These are phyloP conservation scores for Dothistroma pini DNA, from an alignment of 2,329 filamentous ascomycete species.

Conservation along the genomic window DNA sequence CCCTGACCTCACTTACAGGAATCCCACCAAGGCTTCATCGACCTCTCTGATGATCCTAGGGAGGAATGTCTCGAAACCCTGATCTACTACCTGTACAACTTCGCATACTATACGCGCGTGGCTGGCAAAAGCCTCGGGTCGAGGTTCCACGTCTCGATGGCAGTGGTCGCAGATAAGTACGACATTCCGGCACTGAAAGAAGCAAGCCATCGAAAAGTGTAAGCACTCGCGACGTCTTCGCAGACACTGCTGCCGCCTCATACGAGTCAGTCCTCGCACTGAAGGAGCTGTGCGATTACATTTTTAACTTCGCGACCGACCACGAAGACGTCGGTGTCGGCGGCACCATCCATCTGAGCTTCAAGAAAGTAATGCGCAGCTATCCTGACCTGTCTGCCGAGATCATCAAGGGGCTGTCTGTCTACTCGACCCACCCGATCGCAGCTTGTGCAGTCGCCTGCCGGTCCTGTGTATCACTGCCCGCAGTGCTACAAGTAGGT, in stretches of 20 bases:
- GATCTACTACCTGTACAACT: background rate
- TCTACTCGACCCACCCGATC: too few species aligned
- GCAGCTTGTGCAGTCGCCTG: too few species aligned
- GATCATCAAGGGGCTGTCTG: too few species aligned
- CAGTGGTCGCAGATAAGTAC: background rate
- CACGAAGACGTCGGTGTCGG: too few species aligned
- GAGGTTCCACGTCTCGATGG: background rate
- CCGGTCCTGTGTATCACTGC: too few species aligned
- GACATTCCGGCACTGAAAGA: background rate
- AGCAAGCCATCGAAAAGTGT: background rate
- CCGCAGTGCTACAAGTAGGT: too few species aligned
- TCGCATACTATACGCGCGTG: background rate
- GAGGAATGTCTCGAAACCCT: background rate
- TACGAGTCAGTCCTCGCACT: too few species aligned
- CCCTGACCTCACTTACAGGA: background rate
- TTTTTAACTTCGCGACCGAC: too few species aligned
- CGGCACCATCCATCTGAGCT: too few species aligned
- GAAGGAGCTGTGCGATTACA: too few species aligned
- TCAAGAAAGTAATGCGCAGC: too few species aligned
- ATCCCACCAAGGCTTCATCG: background rate
- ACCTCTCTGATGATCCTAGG: background rate
- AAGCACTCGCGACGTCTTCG: background rate
- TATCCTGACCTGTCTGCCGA: too few species aligned
- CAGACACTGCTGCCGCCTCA: background rate
- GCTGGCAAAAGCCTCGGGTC: background rate